Evolutionary conservation across 306 rosid species (phyloP).

Genomic region (Ceratonia siliqua): DNA sequence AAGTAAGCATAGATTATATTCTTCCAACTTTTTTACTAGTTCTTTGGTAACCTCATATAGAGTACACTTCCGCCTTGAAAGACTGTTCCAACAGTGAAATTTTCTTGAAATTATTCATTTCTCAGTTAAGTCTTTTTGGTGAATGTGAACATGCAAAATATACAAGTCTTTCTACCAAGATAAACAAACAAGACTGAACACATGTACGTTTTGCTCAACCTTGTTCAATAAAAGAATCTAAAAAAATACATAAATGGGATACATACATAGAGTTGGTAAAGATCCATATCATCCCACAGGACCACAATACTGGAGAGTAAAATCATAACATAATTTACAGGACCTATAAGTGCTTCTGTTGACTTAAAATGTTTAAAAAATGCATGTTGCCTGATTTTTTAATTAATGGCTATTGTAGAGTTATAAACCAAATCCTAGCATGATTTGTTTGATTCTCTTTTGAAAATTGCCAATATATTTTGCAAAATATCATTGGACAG

Average conservation of each 20-base stretch:
- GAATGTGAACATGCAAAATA: constrained; percentile 7
- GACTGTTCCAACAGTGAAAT: constrained; percentile 12
- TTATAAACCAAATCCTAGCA: no score
- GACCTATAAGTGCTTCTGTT: constrained; percentile 34
- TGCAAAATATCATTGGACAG: constrained; percentile 10
- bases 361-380: constrained; percentile 31
- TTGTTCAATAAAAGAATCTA: constrained; percentile 31
- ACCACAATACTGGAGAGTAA: constrained; percentile 34
- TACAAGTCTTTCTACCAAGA: constrained; percentile 22
- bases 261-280: constrained; percentile 32
- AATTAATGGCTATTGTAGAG: no score
- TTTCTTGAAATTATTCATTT: constrained; percentile 13
- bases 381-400: no score
- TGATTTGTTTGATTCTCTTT: constrained; percentile 30
- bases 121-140: constrained; percentile 15
- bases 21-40: constrained; percentile 11
- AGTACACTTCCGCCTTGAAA: not conserved
- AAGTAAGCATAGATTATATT: not conserved
- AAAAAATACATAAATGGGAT: no score
- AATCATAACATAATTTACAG: constrained; percentile 38
- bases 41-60: not conserved
- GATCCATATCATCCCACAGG: constrained; percentile 39
- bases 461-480: constrained; percentile 3
- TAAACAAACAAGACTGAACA: constrained; percentile 14
- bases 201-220: constrained; percentile 23